phyloP scores from a whole-genome alignment of 805 yeast species.

The Candida boleticola region DNA sequence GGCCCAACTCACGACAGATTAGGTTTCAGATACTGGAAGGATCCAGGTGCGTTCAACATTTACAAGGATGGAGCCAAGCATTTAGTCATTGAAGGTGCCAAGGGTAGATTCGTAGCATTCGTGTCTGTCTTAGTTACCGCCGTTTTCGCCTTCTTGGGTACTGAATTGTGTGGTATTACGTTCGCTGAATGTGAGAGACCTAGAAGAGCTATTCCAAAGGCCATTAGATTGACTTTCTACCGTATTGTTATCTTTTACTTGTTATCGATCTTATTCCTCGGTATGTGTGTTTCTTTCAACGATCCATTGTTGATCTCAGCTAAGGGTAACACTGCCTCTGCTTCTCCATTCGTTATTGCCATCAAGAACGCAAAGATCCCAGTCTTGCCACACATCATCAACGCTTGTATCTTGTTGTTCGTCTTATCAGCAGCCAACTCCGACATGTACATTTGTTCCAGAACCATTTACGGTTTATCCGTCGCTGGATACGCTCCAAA shows the following conservation, averaged over 20 bases:
- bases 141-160: constrained; percentile 69
- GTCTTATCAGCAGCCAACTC: constrained; percentile 83
- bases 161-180: constrained; percentile 69
- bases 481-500: constrained; percentile 73
- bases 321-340: constrained; percentile 60
- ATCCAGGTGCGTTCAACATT: constrained; percentile 62
- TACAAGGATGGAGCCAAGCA: constrained; percentile 42
- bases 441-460: constrained; percentile 72
- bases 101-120: constrained; percentile 61
- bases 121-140: constrained; percentile 61
- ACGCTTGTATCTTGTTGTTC: constrained; percentile 72
- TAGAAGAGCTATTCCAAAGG: constrained; percentile 66
- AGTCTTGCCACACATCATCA: constrained; percentile 71
- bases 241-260: constrained; percentile 66
- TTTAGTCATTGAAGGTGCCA: constrained; percentile 37
- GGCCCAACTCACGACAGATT: constrained; percentile 71
- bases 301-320: constrained; percentile 52
- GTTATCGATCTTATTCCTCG: constrained; percentile 58
- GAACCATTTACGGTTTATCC: constrained; percentile 71
- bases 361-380: constrained; percentile 61
- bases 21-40: constrained; percentile 69
- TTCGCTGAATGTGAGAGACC: constrained; percentile 72
- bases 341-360: constrained; percentile 85
- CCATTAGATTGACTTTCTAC: constrained; percentile 66
- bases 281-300: constrained; percentile 63